Base-by-base conservation (phyloP, 257 asterid species). In the Verbena officinalis region DNA sequence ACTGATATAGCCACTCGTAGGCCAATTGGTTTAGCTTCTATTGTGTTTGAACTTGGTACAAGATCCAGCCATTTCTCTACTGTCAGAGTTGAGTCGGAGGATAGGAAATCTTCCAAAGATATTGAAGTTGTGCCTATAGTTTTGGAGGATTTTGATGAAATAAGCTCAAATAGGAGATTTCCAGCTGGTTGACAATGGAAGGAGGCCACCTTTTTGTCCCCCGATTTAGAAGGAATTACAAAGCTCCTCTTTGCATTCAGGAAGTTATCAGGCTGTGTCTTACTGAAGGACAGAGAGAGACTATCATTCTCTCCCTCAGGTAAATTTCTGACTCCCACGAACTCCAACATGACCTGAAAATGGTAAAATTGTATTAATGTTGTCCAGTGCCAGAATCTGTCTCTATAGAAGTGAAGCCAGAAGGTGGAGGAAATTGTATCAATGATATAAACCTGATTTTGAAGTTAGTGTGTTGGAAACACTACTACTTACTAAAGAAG, bases 141-240 rank as follows among this genome's bases (percentile, higher is more conserved):
- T 75, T 83, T 83, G 67, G 77, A 60, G 38, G 85, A 53, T 64
- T 87, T 83, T 51, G 74, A 36, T 69, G 86, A 73, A 70, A 74
- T 48, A 55, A 94, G 93, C 68, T 94, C 96, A 58, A 90, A 78
- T 69, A 75, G 53, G 53, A 94, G 76, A 54, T 76, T 19, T 55
- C 97, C 99, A 55, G 79, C 72, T 31, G 95, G 88, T 75, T 90
- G 86, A 71, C 99, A 94, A 68, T 83, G 91, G 80, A 94, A 94
- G 68, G 82, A 58, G 4, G 97, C 96, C 49, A 88, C 97, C 74
- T 88, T 87, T 62, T 94, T 94, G 75, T 73, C 78, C 77, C 95
- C 89, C 53, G 81, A 65, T 70, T 86, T 89, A 2, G 97, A 88
- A 68, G 81, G 80, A 66, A 94, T 83, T 34, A 76, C 57, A 38